Conservation (phyloP, 192 early-diverging fungal species). For the Coemansia sp. region DNA sequence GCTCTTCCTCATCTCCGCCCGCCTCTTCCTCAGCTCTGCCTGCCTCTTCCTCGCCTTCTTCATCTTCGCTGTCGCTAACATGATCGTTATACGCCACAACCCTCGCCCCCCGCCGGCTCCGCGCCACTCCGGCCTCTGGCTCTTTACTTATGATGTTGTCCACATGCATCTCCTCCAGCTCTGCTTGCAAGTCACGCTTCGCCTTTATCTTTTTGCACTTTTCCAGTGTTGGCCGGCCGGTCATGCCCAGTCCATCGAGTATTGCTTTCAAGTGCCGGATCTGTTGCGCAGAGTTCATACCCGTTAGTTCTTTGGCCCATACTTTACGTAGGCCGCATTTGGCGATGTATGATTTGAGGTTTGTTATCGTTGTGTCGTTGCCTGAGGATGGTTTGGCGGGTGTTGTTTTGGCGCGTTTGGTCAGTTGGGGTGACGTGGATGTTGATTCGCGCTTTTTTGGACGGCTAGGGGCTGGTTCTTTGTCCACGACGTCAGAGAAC, state of each 20-base stretch:
- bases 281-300: slow-evolving; percentile 46
- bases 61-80: slow-evolving; percentile 35
- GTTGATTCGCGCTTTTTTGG: slow-evolving; percentile 13
- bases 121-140: slow-evolving; percentile 4
- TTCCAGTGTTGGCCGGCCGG: slow-evolving; percentile 58
- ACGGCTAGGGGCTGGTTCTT: slow-evolving; percentile 1
- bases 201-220: slow-evolving; percentile 59
- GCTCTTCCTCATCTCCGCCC: slow-evolving; percentile 4
- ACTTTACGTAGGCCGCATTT: slow-evolving; percentile 54
- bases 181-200: slow-evolving; percentile 57
- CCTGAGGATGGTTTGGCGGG: not conserved
- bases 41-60: slow-evolving; percentile 2
- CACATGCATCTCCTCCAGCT: slow-evolving; percentile 50
- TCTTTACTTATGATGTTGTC: slow-evolving; percentile 27
- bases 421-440: not conserved
- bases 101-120: slow-evolving; percentile 24
- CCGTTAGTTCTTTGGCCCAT: slow-evolving; percentile 54
- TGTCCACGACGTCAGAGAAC: slow-evolving; percentile 19
- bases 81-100: slow-evolving; percentile 31
- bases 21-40: slow-evolving; percentile 1
- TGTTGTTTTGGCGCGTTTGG: slow-evolving; percentile 18
- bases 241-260: slow-evolving; percentile 53
- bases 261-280: slow-evolving; percentile 50
- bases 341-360: slow-evolving; percentile 47
- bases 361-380: slow-evolving; percentile 30